Evolutionary conservation across 1,139 yeast genomes (phyloP).

Genomic region (Candida gigantensis): DNA sequence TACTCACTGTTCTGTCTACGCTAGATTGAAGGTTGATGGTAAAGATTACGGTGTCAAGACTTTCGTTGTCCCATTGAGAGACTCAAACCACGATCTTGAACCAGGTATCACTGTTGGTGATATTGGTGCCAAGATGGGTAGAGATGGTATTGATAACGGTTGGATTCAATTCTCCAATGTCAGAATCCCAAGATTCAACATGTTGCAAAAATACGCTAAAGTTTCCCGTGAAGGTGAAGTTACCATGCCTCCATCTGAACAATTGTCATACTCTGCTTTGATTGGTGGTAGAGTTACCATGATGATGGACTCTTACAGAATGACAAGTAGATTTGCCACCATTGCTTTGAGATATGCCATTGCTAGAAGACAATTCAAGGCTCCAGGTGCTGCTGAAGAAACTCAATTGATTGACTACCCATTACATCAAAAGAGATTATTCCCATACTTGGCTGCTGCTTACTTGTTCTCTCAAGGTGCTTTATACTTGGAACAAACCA

Average conservation of each 20-base stretch:
- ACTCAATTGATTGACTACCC: conserved; percentile 77
- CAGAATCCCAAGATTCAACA: conserved; percentile 74
- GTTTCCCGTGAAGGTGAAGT: conserved; percentile 71
- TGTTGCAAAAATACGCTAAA: conserved; percentile 77
- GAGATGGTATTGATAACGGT: conserved; percentile 85
- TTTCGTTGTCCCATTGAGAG: conserved; percentile 84
- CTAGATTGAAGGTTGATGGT: conserved; percentile 75
- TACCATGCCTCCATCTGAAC: conserved; percentile 74
- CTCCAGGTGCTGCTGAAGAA: conserved; percentile 33
- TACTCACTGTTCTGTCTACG: conserved; percentile 76
- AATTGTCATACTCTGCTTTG: conserved; percentile 80
- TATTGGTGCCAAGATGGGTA: conserved; percentile 91
- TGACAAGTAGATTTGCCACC: conserved; percentile 73
- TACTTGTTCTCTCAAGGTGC: conserved; percentile 76
- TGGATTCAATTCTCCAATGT: conserved; percentile 88
- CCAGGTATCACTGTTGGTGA: conserved; percentile 86
- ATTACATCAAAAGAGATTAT: conserved; percentile 77
- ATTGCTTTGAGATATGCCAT: conserved; percentile 86
- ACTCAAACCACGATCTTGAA: conserved; percentile 61
- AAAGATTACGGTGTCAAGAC: conserved; percentile 88
- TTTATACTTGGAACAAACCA: conserved; percentile 55
- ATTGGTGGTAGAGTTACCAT: conserved; percentile 84
- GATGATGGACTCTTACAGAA: conserved; percentile 81
- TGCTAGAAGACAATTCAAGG: conserved; percentile 80
- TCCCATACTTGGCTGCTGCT: conserved; percentile 75